phyloP scores from a whole-genome alignment of 768 basidiomycete genomes.

The Galerina sulciceps region DNA sequence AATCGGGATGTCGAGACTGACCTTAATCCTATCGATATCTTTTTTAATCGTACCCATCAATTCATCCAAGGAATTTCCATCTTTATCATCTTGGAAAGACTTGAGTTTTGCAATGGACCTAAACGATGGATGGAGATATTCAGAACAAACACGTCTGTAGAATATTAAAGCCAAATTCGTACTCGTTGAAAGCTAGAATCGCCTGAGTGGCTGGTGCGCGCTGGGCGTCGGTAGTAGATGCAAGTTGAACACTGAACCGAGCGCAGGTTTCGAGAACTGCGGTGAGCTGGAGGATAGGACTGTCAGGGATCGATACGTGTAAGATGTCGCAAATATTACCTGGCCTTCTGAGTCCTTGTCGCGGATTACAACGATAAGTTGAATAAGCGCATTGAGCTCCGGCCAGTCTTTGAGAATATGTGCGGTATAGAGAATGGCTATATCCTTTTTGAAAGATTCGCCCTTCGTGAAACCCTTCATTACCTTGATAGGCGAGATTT shows the following conservation, averaged over 20 bases:
- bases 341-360: background rate
- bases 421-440: no score
- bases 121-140: no score
- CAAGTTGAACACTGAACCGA: background rate
- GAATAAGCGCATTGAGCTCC: no score
- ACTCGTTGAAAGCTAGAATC: background rate
- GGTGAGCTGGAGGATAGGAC: background rate
- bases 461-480: no score
- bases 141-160: no score
- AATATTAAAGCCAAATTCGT: background rate
- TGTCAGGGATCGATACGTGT: background rate
- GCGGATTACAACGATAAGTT: background rate
- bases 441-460: no score
- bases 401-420: no score
- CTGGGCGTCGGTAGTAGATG: background rate
- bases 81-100: background rate
- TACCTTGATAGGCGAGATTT: no score
- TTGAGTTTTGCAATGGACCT: background rate
- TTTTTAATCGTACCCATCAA: background rate
- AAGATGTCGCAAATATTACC: background rate
- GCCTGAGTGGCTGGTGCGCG: background rate
- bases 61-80: no score
- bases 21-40: background rate
- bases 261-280: background rate
- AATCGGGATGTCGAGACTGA: background rate